These are phyloP conservation scores for Pleurotus giganteus DNA, from an alignment of 768 basidiomycete species.

Conservation along the genomic window DNA sequence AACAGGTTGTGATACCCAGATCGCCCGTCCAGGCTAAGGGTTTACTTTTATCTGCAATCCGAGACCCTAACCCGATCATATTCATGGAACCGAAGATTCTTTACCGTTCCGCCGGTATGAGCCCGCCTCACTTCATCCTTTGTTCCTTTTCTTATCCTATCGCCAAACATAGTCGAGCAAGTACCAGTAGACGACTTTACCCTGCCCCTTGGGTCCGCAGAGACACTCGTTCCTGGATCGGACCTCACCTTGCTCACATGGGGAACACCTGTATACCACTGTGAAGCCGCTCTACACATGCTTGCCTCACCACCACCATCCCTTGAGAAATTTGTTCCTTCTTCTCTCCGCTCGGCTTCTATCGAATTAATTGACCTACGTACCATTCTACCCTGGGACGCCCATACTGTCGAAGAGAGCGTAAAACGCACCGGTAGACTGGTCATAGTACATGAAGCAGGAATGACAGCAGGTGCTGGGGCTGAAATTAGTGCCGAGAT, in stretches of 20 bases:
- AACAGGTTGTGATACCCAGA: constrained; percentile 82
- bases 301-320: constrained; percentile 63
- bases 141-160: neutral
- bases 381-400: constrained; percentile 88
- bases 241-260: constrained; percentile 91
- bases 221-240: constrained; percentile 67
- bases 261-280: constrained; percentile 92
- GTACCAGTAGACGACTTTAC: constrained; percentile 86
- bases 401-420: constrained; percentile 75
- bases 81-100: constrained; percentile 96
- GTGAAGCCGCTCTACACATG: constrained; percentile 79
- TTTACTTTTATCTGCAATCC: constrained; percentile 78
- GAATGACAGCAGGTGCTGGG: constrained; percentile 83
- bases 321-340: constrained; percentile 64
- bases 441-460: constrained; percentile 91
- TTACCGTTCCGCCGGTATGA: constrained; percentile 79
- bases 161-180: constrained; percentile 65
- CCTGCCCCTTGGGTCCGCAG: constrained; percentile 81
- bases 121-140: neutral
- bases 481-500: constrained; percentile 91
- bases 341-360: constrained; percentile 61
- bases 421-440: constrained; percentile 83
- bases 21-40: constrained; percentile 97
- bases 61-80: constrained; percentile 91
- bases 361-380: constrained; percentile 90